Evolutionary conservation across 2,329 filamentous ascomycete genomes (phyloP).

Genomic region (Macroventuria anomochaeta): DNA sequence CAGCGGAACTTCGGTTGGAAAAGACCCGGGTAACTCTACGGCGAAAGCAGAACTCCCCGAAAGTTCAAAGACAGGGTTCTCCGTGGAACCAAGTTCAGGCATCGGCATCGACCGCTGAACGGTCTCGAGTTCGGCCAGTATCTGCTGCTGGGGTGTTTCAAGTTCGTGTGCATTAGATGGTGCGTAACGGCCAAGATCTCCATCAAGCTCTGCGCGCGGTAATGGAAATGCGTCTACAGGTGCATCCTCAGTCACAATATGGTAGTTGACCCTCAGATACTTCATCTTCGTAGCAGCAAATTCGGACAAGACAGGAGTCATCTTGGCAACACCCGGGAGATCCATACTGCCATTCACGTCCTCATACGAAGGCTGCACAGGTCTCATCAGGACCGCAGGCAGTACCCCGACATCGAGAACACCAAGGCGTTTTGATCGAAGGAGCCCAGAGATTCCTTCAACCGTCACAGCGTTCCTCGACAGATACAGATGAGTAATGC

Average conservation of each 20-base stretch:
- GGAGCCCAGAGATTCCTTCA: slow-evolving; percentile 61
- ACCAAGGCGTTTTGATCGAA: slow-evolving; percentile 60
- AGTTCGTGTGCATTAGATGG: slow-evolving; percentile 39
- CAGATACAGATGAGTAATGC: slow-evolving; percentile 67
- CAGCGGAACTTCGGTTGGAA: slow-evolving; percentile 6
- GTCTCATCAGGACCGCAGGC: slow-evolving; percentile 27
- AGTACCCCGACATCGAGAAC: slow-evolving; percentile 63
- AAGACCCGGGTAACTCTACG: slow-evolving; percentile 35
- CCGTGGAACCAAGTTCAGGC: slow-evolving; percentile 34
- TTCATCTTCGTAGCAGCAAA: slow-evolving; percentile 57
- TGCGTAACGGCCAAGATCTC: slow-evolving; percentile 26
- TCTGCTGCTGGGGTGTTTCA: slow-evolving; percentile 21
- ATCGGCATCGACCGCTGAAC: slow-evolving; percentile 9
- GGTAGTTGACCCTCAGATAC: slow-evolving; percentile 63
- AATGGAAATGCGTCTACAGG: slow-evolving; percentile 22
- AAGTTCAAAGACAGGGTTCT: slow-evolving; percentile 32
- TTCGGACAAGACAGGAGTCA: slow-evolving; percentile 59
- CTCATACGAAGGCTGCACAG: slow-evolving; percentile 31
- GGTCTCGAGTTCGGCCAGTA: slow-evolving; percentile 32
- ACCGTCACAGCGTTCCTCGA: slow-evolving; percentile 63
- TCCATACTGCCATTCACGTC: slow-evolving; percentile 31
- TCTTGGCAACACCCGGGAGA: slow-evolving; percentile 60
- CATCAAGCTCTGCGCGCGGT: slow-evolving; percentile 37
- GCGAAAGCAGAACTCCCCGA: slow-evolving; percentile 37
- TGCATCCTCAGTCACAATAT: slow-evolving; percentile 58